Evolutionary conservation across 805 yeast genomes (phyloP), one percentile per base, ranked within the genome.

Genomic region (Yarrowia divulgata): DNA sequence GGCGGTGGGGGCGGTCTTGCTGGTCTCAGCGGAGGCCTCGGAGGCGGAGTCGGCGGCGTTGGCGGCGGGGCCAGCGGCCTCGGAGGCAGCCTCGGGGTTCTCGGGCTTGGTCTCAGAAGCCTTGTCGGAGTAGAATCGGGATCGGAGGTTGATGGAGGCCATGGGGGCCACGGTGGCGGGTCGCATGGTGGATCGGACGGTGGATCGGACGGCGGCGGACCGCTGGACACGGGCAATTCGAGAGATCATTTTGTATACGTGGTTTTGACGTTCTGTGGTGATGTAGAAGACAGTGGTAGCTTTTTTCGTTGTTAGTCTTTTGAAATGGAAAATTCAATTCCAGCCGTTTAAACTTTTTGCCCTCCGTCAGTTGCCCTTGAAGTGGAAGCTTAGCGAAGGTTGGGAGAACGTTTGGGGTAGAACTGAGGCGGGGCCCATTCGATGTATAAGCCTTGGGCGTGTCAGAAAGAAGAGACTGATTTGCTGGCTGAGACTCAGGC

Each of bases 1-100:
- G n/a, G 71, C 73, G 18, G 69, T 71, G 29, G 69, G 71, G 16
- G 72, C 73, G 57, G 72, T 62, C 8, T 73, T 71, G 57, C 72
- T 74, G 48, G 74, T 73, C 13, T 70, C 73, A 52, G 68, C 19
- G 2, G 37, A 29, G 3, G 29, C 29, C 10, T 18, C 60, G 23
- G 50, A 64, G 6, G 69, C 68, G n/a, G 69, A 8, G 10, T 19
- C 63, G 39, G 46, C 69, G n/a, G 69, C 29, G 13, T 34, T 48
- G n/a, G 42, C 69, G 12, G 69, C 64, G 19, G 68, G 43, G 12
- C 54, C 70, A n/a, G 58, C 58, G n/a, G 62, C 23, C 35, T 58
- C 69, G 19, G 60, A 34, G 8, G 43, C 66, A 16, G 55, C 58
- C 50, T 69, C 71, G 13, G 45, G 43, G n/a, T 63, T 64, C 68